Conservation (phyloP, 2,329 filamentous ascomycete genomes). For the Aspergillus melleus region DNA sequence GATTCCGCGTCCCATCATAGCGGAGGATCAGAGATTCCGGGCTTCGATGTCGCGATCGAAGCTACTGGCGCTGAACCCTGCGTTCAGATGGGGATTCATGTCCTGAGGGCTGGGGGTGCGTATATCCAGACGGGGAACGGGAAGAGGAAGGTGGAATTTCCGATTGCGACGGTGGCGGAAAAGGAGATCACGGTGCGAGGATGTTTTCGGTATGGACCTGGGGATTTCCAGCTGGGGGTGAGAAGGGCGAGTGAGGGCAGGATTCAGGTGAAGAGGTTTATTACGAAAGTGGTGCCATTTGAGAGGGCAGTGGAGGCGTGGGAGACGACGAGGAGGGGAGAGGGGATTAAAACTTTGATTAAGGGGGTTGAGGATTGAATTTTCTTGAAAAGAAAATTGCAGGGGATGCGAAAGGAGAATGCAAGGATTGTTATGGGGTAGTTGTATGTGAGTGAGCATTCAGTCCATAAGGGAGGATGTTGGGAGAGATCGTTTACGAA, state of each 20-base stretch:
- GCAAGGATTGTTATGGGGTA: no score
- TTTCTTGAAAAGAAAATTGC: no score
- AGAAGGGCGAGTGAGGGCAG: slow-evolving; percentile 32
- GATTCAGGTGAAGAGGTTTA: slow-evolving; percentile 28
- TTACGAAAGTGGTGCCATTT: slow-evolving; percentile 30
- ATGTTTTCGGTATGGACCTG: slow-evolving; percentile 34
- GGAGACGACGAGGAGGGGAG: slow-evolving; percentile 23
- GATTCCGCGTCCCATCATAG: background rate
- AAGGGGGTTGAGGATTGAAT: slow-evolving; percentile 2
- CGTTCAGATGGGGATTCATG: slow-evolving; percentile 47
- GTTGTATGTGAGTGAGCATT: no score
- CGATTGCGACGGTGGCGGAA: slow-evolving; percentile 36
- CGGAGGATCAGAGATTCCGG: slow-evolving; percentile 35
- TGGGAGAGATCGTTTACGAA: no score
- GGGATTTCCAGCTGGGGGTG: slow-evolving; percentile 39
- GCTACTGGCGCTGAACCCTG: slow-evolving; percentile 46
- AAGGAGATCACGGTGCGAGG: slow-evolving; percentile 38
- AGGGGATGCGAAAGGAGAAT: no score
- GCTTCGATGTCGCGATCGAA: slow-evolving; percentile 44
- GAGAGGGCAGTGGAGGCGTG: slow-evolving; percentile 32
- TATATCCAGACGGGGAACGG: slow-evolving; percentile 40
- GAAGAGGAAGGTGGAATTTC: slow-evolving; percentile 39
- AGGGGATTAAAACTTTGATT: slow-evolving; percentile 17
- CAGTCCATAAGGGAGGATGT: no score
- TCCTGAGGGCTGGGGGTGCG: slow-evolving; percentile 28